These are phyloP conservation scores for Beta lomatogona DNA, from an alignment of 179 eudicot species.

Conservation along the genomic window DNA sequence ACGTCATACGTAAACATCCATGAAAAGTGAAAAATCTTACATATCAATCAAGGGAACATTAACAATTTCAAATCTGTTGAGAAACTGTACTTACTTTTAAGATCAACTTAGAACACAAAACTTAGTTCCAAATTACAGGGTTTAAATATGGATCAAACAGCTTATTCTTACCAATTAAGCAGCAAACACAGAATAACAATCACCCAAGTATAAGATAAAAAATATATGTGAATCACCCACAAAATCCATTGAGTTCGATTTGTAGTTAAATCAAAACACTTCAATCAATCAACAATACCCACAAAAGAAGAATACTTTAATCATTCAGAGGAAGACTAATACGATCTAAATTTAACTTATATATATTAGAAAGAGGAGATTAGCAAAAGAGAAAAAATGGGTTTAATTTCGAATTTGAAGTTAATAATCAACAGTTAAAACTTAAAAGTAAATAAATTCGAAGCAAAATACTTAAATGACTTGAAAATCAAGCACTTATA, in stretches of 20 bases:
- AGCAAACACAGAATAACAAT: background rate
- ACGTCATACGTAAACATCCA: too few relatives aligned
- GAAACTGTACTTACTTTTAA: background rate
- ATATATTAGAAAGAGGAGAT: too few relatives aligned
- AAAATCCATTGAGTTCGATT: background rate
- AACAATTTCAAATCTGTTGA: background rate
- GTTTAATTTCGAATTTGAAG: background rate
- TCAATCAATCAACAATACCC: background rate
- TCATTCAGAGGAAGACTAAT: background rate
- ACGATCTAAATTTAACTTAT: background rate
- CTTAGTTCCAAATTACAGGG: background rate
- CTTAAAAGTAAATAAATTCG: background rate
- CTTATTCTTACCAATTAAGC: background rate
- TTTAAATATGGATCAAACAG: background rate
- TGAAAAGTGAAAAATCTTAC: background rate
- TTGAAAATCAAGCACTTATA: background rate
- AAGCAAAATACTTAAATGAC: background rate
- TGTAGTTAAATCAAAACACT: background rate
- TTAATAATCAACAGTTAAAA: slow-evolving; percentile 2
- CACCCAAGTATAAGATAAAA: background rate
- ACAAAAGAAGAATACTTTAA: background rate
- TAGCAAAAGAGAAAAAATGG: background rate
- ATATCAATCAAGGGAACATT: background rate
- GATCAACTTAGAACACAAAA: background rate
- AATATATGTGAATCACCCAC: background rate